phyloP scores from a whole-genome alignment of 2,329 filamentous ascomycete species.

The Aplosporella prunicola region DNA sequence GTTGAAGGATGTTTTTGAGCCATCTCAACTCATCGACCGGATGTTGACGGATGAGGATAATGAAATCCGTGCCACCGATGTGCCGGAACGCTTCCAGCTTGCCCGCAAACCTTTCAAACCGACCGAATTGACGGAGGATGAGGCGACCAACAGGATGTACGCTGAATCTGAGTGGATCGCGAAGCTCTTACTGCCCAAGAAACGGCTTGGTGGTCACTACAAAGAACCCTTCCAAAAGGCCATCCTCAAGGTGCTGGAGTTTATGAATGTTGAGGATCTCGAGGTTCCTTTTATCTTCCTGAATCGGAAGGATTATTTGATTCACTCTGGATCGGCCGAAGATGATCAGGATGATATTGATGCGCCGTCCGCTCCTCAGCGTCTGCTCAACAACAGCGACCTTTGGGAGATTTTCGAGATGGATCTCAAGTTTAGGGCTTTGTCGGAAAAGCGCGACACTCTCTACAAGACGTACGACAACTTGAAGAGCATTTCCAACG shows the following conservation, averaged over 20 bases:
- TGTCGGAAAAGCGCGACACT: constrained; percentile 83
- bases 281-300: constrained; percentile 98
- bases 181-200: constrained; percentile 80
- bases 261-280: constrained; percentile 87
- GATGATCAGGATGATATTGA: constrained; percentile 58
- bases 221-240: constrained; percentile 77
- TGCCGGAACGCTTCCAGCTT: constrained; percentile 89
- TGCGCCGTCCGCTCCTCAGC: constrained; percentile 66
- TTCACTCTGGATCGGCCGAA: constrained; percentile 64
- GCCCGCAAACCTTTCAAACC: constrained; percentile 82
- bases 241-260: constrained; percentile 85
- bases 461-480: constrained; percentile 71
- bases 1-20: constrained; percentile 96
- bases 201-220: constrained; percentile 61
- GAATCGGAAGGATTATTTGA: constrained; percentile 94
- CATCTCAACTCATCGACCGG: constrained; percentile 85
- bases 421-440: constrained; percentile 87
- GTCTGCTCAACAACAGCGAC: constrained; percentile 83
- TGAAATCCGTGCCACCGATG: constrained; percentile 74
- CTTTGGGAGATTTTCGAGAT: constrained; percentile 92
- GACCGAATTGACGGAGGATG: constrained; percentile 68
- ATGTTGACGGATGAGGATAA: constrained; percentile 95
- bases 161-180: constrained; percentile 92
- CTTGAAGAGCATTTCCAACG: constrained; percentile 49
- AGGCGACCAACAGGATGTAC: constrained; percentile 51